Evolutionary conservation across 495 filamentous ascomycete species (phyloP), one percentile per base, ranked within the genome.

Genomic region (Annulohypoxylon stygium): DNA sequence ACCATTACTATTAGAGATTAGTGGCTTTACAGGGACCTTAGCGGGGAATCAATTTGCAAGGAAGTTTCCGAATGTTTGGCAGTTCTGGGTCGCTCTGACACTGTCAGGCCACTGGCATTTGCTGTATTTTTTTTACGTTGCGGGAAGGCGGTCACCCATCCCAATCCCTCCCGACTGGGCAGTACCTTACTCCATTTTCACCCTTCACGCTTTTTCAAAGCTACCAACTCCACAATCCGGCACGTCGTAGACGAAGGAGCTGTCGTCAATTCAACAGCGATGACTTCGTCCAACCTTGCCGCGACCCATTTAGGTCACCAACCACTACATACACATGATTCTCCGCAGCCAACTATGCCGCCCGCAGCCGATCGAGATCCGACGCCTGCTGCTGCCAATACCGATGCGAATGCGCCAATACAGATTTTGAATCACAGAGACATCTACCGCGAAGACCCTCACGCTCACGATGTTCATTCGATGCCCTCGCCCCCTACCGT

Each of bases 241-340:
- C 73, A 73, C 65, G 61, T 63, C 65, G 61, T 61, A 77, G 78
- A 75, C 78, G 78, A 80, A 80, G 67, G 78, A 80, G 78, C 78
- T 78, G 78, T 80, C 67, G 69, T 59, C 53, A 53, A 69, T 64
- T 60, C 62, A 77, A 75, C 50, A 78, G 78, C 78, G 78, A 80
- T 80, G 78, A 80, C 78, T 80, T 80, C 78, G 78, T 80, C 78
- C 74, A 72, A 73, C 69, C 72, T 63, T 71, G 75, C 64, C 69
- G 58, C 70, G 75, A 57, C 75, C 74, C 47, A 69, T 62, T 4
- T 20, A 51, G 70, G 67, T 65, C 74, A 26, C 26, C 63, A 65
- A 26, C 33, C 67, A 45, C 12, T 30, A 30, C 30, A 30, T 30
- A 3, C 39, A 41, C 23, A 64, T 36, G 51, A 14, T 50, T 73